Base-by-base conservation (phyloP, 1,139 yeast genomes). In the Protomyces pachydermus region DNA sequence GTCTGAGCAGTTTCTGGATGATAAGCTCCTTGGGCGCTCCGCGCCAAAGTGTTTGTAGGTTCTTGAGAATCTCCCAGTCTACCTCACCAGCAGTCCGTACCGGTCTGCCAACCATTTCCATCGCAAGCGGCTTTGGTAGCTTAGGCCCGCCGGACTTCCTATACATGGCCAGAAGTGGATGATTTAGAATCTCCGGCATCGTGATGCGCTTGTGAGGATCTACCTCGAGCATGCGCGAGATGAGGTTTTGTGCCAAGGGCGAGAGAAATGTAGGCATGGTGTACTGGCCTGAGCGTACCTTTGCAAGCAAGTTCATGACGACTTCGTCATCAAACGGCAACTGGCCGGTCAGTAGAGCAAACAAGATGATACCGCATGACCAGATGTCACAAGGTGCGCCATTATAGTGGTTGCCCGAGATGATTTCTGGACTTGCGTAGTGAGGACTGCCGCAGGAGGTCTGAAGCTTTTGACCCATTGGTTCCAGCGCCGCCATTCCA, bases 401-500 rank as follows among this genome's bases (percentile, higher is more conserved):
- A 73, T 93, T 98, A 74, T 93, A 93, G 67, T 85, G 88, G 69
- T 87, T 84, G 55, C 98, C 98, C 10, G 96, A 89, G 2, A 93
- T 97, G 69, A 93, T 93, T 75, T 93, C 98, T 0, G 98, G 98
- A 14, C 97, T 89, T 1, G 98, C 98, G 76, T 93, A 93, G 76
- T 95, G 98, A 25, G 98, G 98, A 25, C 97, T 90, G 0, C 99
- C 99, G 77, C 99, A 93, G 38, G 95, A 87, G 1, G 98, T 93
- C 74, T 93, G 97, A 65, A 95, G 80, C 72, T 93, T 78, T 71
- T 88, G 83, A 70, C 87, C 95, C 65, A 84, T 83, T 50, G 95
- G 86, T 75, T 93, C 98, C 57, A 93, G 79, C 1, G 98, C 98
- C n/a, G 99, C 98, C 98, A 93, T 95, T 50, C 99, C 99, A 74